phyloP scores from a whole-genome alignment of 257 asterid species.

The Eustoma russellianum region DNA sequence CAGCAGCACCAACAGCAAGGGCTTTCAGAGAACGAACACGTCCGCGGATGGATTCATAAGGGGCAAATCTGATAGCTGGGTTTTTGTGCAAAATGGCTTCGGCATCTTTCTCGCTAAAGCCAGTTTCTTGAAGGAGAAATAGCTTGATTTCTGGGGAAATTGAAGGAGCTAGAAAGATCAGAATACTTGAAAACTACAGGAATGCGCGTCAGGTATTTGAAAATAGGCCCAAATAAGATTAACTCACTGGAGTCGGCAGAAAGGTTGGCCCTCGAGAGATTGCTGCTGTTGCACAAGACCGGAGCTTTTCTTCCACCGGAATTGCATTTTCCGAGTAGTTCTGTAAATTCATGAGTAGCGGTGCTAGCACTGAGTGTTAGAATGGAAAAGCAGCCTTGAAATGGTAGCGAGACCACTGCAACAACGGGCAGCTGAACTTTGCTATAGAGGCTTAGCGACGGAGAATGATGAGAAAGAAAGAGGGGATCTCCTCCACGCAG shows the following conservation, averaged over 20 bases:
- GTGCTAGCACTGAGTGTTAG: background rate
- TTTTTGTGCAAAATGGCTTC: conserved; percentile 40
- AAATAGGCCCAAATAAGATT: too few relatives aligned
- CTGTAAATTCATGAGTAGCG: background rate
- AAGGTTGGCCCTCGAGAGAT: conserved; percentile 17
- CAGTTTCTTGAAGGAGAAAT: conserved; percentile 51
- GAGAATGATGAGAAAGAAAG: conserved; percentile 3
- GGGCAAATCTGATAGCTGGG: conserved; percentile 26
- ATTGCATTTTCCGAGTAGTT: background rate
- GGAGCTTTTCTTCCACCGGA: conserved; percentile 26
- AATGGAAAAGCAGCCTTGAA: conserved; percentile 7
- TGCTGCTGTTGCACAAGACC: conserved; percentile 8
- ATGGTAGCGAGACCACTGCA: background rate
- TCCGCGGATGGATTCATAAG: conserved; percentile 39
- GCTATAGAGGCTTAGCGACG: background rate
- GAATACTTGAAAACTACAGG: too few relatives aligned
- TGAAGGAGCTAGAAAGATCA: background rate
- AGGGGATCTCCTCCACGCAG: conserved; percentile 7
- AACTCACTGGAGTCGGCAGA: conserved; percentile 9
- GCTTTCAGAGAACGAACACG: conserved; percentile 42
- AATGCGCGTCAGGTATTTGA: too few relatives aligned
- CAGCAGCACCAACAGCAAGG: conserved; percentile 39
- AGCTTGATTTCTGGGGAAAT: conserved; percentile 36
- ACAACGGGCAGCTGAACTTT: background rate
- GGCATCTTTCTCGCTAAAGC: conserved; percentile 49